Conservation (phyloP, 495 filamentous ascomycete species). For the Extremus antarcticus region DNA sequence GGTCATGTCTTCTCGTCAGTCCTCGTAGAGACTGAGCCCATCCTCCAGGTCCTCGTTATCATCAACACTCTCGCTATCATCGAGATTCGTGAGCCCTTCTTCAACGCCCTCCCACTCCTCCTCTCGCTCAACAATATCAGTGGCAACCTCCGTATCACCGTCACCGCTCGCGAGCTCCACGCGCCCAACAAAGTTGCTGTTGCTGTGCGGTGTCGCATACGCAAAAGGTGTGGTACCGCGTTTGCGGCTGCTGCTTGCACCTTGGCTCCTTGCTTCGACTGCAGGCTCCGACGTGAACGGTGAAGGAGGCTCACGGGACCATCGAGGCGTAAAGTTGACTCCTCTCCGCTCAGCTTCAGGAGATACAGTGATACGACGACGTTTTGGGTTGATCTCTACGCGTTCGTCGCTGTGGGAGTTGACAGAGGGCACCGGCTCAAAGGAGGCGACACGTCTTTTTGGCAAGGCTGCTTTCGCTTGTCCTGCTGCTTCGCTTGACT, state of each 20-base stretch:
- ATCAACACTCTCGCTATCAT: neutral
- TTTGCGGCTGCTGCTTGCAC: conserved; percentile 2
- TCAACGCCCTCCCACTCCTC: conserved; percentile 21
- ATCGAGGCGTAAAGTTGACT: conserved; percentile 21
- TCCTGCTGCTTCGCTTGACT: conserved; percentile 14
- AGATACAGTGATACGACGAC: conserved; percentile 20
- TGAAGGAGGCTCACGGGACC: conserved; percentile 22
- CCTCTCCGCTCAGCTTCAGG: conserved; percentile 17
- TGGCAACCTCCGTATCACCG: conserved; percentile 16
- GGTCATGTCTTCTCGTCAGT: neutral
- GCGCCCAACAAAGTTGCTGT: conserved; percentile 5
- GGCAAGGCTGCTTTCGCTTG: conserved; percentile 23
- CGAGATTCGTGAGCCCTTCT: neutral
- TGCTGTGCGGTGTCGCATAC: conserved; percentile 44
- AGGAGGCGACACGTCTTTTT: conserved; percentile 33
- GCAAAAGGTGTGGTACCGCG: conserved; percentile 38
- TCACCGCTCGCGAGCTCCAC: conserved; percentile 9
- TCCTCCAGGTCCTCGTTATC: neutral
- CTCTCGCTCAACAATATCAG: conserved; percentile 8
- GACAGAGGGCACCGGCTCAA: conserved; percentile 9
- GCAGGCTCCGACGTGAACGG: conserved; percentile 22
- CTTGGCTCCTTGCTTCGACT: conserved; percentile 18
- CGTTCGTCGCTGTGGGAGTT: neutral
- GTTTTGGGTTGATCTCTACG: conserved; percentile 4
- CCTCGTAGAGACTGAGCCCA: neutral